phyloP scores from a whole-genome alignment of 306 rosid genomes.

The Lathyrus aphaca region DNA sequence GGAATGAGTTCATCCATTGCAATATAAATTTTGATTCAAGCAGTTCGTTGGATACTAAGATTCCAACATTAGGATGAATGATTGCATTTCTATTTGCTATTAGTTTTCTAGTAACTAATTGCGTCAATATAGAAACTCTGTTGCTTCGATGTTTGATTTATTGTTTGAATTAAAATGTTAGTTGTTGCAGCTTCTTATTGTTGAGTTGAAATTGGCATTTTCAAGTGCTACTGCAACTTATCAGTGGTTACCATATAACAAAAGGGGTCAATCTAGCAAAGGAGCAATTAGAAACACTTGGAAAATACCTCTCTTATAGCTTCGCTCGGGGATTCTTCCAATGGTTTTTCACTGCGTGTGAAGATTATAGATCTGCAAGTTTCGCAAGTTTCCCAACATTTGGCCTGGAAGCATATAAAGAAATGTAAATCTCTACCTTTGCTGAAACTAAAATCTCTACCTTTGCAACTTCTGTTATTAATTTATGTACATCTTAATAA shows the following conservation, averaged over 20 bases:
- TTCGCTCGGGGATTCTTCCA: constrained; percentile 58
- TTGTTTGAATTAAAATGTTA: constrained; percentile 24
- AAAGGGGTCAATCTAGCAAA: constrained; percentile 53
- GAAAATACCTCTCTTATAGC: constrained; percentile 55
- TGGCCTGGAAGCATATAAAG: constrained; percentile 51
- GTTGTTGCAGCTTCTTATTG: constrained; percentile 50
- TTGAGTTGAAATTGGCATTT: constrained; percentile 55
- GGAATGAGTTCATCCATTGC: no score
- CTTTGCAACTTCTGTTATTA: no score
- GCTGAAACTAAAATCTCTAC: no score
- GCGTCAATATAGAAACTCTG: background rate
- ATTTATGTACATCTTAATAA: no score
- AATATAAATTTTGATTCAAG: no score
- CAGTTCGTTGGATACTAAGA: no score
- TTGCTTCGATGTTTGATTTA: background rate
- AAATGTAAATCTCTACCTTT: no score
- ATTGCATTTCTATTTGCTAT: constrained; percentile 50
- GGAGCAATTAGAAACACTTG: constrained; percentile 51
- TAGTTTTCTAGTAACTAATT: constrained; percentile 48
- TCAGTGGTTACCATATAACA: constrained; percentile 58
- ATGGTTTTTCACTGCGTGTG: constrained; percentile 60
- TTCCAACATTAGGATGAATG: no score
- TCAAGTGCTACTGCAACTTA: constrained; percentile 64
- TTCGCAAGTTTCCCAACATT: constrained; percentile 56
- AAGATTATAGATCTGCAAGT: constrained; percentile 50